A percentile compares a stretch with the other conserved stretches of the same genome.
Evolutionary conservation across 495 filamentous ascomycete genomes (phyloP).

Genomic region (Aspergillus nanangensis): DNA sequence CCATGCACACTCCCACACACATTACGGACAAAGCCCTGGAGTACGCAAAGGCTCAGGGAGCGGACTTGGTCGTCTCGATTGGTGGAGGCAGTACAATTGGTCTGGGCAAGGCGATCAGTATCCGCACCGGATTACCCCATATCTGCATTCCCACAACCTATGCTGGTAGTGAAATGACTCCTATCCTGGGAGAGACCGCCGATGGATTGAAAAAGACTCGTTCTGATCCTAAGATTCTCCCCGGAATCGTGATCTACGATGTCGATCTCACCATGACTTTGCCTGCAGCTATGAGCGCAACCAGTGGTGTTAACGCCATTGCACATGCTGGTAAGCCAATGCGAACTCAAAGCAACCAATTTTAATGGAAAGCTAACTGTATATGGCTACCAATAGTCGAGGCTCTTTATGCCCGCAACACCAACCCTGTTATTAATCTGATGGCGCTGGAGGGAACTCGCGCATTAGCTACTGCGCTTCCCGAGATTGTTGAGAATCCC

Average conservation of each 20-base stretch:
- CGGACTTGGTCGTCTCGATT: conserved; percentile 56
- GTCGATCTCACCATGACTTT: conserved; percentile 64
- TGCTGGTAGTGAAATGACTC: conserved; percentile 66
- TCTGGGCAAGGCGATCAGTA: conserved; percentile 62
- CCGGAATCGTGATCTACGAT: conserved; percentile 65
- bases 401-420: conserved; percentile 61
- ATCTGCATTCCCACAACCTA: conserved; percentile 68
- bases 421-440: conserved; percentile 55
- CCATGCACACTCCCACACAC: conserved; percentile 65
- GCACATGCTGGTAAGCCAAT: conserved; percentile 58
- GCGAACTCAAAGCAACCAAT: too few species aligned
- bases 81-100: conserved; percentile 65
- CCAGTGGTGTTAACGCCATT: conserved; percentile 67
- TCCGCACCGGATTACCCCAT: conserved; percentile 59
- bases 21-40: conserved; percentile 58
- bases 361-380: too few species aligned
- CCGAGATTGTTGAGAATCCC: conserved; percentile 49
- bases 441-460: conserved; percentile 54
- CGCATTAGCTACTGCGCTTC: conserved; percentile 51
- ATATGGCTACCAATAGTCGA: conserved; percentile 54
- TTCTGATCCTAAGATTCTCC: conserved; percentile 61
- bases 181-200: conserved; percentile 63
- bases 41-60: conserved; percentile 41
- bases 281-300: conserved; percentile 54
- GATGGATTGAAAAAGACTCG: conserved; percentile 60